Conservation (phyloP, 1,284 basidiomycete species). For the Leccinum pachyderme region DNA sequence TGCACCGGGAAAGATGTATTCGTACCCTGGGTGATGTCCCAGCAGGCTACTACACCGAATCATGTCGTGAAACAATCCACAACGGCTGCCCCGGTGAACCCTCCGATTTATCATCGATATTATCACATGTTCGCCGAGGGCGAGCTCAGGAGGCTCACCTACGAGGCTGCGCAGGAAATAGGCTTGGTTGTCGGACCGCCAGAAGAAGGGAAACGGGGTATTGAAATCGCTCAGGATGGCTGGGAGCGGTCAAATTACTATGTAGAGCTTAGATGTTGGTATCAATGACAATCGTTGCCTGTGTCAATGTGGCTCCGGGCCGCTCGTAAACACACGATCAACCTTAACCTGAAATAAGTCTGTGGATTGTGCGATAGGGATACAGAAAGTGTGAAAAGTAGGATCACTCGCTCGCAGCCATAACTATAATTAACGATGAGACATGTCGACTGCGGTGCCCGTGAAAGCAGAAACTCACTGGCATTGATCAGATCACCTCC, state of each 20-base stretch:
- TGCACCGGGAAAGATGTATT: slow-evolving; percentile 57
- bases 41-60: slow-evolving; percentile 21
- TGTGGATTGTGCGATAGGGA: slow-evolving; percentile 26
- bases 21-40: slow-evolving; percentile 65
- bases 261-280: slow-evolving; percentile 68
- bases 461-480: slow-evolving; percentile 62
- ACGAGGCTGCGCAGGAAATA: slow-evolving; percentile 59
- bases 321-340: neutral
- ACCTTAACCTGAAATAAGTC: slow-evolving; percentile 6
- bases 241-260: slow-evolving; percentile 89
- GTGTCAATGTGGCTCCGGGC: neutral
- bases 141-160: slow-evolving; percentile 67
- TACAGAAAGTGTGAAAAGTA: slow-evolving; percentile 23
- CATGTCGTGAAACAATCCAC: slow-evolving; percentile 13
- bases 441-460: slow-evolving; percentile 44
- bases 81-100: neutral
- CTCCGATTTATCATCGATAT: slow-evolving; percentile 73
- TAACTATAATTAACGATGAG: slow-evolving; percentile 38
- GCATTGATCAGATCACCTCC: slow-evolving; percentile 93
- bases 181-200: slow-evolving; percentile 49
- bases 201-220: slow-evolving; percentile 37
- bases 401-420: slow-evolving; percentile 36
- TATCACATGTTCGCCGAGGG: slow-evolving; percentile 90
- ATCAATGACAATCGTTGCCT: slow-evolving; percentile 26
- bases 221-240: slow-evolving; percentile 69